Evolutionary conservation across 495 filamentous ascomycete genomes (phyloP).

Genomic region (Lepidopterella palustris): DNA sequence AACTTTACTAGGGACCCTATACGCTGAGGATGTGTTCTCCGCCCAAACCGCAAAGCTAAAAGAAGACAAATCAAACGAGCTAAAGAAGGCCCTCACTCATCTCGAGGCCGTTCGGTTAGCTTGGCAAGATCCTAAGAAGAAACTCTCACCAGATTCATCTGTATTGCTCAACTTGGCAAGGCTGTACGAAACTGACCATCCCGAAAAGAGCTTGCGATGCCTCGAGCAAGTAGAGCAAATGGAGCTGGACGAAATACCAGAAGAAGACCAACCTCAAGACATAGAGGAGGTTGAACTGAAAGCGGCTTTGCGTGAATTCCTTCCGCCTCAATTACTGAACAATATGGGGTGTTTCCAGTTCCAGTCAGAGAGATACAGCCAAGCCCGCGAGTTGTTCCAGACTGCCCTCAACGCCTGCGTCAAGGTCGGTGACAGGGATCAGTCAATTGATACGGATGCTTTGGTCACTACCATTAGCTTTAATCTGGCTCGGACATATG

Average conservation of each 20-base stretch:
- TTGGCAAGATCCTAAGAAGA: slow-evolving; percentile 88
- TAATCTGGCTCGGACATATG: slow-evolving; percentile 94
- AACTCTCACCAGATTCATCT: slow-evolving; percentile 67
- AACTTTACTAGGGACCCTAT: slow-evolving; percentile 79
- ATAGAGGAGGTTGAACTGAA: slow-evolving; percentile 45
- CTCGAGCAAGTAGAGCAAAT: slow-evolving; percentile 83
- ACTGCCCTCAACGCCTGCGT: slow-evolving; percentile 80
- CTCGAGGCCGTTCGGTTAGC: slow-evolving; percentile 77
- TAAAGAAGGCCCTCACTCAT: slow-evolving; percentile 73
- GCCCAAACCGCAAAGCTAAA: slow-evolving; percentile 63
- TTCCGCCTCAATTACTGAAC: slow-evolving; percentile 88
- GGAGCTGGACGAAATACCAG: slow-evolving; percentile 65
- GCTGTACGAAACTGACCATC: slow-evolving; percentile 76
- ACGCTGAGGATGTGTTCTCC: slow-evolving; percentile 88
- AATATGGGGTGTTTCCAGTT: slow-evolving; percentile 96
- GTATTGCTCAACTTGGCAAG: slow-evolving; percentile 89
- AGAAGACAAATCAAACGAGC: slow-evolving; percentile 78
- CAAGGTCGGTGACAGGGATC: slow-evolving; percentile 60
- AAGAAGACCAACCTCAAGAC: slow-evolving; percentile 60
- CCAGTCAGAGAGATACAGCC: slow-evolving; percentile 70
- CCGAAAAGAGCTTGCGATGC: slow-evolving; percentile 87
- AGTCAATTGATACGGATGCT: slow-evolving; percentile 68
- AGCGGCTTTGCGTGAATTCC: slow-evolving; percentile 57
- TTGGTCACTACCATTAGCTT: slow-evolving; percentile 90
- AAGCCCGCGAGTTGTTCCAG: slow-evolving; percentile 83